Conservation (phyloP, 2,329 filamentous ascomycete genomes). For the Microdochium bolleyi region DNA sequence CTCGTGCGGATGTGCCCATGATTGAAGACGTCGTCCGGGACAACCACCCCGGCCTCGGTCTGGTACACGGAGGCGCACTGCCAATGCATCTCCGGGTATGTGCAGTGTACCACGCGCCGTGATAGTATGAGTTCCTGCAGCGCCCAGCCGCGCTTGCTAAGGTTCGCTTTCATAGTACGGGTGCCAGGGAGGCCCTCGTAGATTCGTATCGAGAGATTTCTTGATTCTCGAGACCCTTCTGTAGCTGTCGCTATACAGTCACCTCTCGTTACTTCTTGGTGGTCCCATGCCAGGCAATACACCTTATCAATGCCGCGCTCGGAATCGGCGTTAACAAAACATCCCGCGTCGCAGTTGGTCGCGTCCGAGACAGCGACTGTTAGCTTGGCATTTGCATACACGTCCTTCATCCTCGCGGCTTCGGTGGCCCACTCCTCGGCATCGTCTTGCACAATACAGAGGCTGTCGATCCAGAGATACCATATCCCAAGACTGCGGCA, state of each 20-base stretch:
- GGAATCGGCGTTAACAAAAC: too few species aligned
- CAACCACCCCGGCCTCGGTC: neutral
- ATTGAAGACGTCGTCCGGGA: neutral
- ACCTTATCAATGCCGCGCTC: neutral
- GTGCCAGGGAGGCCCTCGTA: neutral
- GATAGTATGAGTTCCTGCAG: neutral
- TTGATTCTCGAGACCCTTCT: neutral
- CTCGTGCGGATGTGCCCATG: too few species aligned
- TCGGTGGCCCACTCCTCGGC: conserved; percentile 1
- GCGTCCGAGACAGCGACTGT: conserved; percentile 3
- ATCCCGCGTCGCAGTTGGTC: neutral
- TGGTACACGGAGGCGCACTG: neutral
- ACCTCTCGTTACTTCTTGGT: neutral
- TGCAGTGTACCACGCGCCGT: neutral
- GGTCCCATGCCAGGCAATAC: neutral
- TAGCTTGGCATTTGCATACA: conserved; percentile 13
- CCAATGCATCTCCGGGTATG: neutral
- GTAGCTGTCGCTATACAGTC: neutral
- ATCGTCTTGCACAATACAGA: conserved; percentile 4
- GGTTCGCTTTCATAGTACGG: neutral
- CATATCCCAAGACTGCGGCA: conserved; percentile 1
- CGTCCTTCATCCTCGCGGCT: conserved; percentile 1
- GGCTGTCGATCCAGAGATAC: conserved; percentile 4
- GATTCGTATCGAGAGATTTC: neutral
- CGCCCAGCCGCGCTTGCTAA: neutral